Base-by-base conservation (phyloP, 83 land plant genomes). In the Isoetes engelmannii region DNA sequence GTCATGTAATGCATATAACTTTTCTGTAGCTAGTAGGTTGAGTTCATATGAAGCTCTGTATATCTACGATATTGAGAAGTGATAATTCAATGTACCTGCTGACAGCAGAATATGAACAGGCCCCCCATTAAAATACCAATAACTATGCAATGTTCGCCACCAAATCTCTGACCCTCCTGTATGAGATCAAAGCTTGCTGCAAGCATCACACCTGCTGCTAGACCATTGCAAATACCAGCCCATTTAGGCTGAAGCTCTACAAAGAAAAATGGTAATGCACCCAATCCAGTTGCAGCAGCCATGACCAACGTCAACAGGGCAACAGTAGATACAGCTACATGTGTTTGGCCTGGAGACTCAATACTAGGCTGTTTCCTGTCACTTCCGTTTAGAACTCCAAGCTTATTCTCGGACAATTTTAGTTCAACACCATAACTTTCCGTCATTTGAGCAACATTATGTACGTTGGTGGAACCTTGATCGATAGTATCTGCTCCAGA, bases 141-240 rank as follows among this genome's bases (percentile, higher is more conserved):
- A 6, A 94, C 87, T 12, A 94, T 97, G 90, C 93, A 91, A 48
- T 63, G 86, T 19, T 93, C 97, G 19, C 82, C 72, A 43, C 97
- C 99, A 81, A 84, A 83, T 10, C 67, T 74, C 69, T 91, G 88
- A 17, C 99, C 99, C 72, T 94, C 97, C 75, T 90, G 93, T 47
- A 94, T 76, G 46, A 94, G 87, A 61, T 94, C 99, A 77, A 94
- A 94, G 75, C 99, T 94, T n/a, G 97, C 99, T 41, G 97, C 93
- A 61, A 91, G 76, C 99, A 94, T 94, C 57, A 94, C 97, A 47
- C 99, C 99, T 45, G 97, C 84, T 49, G 97, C 97, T 70, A 95
- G 75, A 18, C 99, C 99, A 65, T 95, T 95, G 82, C 99, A 95
- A 48, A 88, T 69, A 10, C 99, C 99, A 51, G 94, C 89, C 93